Conservation (phyloP, 768 basidiomycete species). For the Tulasnella calospora region DNA sequence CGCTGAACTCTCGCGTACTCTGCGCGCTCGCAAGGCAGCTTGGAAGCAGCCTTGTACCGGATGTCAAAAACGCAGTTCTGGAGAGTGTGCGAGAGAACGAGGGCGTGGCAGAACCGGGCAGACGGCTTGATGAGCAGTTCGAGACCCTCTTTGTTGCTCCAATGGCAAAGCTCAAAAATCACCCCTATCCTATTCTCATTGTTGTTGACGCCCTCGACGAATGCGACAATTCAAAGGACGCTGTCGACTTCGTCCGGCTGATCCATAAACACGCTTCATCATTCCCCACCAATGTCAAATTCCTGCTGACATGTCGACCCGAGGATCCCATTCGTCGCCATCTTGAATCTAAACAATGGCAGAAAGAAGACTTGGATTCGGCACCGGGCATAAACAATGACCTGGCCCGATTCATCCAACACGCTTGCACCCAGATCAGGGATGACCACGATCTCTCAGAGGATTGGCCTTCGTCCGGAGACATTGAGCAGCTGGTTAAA, state of each 20-base stretch:
- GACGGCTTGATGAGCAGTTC: background rate
- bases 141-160: background rate
- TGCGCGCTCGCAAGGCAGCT: background rate
- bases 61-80: background rate
- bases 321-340: background rate
- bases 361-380: background rate
- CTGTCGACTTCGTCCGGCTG: background rate
- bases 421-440: background rate
- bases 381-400: too few species aligned
- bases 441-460: background rate
- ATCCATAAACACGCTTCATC: background rate
- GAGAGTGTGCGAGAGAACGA: background rate
- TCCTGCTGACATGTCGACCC: background rate
- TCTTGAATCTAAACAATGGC: background rate
- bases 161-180: background rate
- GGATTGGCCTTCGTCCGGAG: background rate
- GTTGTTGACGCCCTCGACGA: background rate
- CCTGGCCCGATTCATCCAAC: background rate
- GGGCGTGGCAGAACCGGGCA: background rate
- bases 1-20: background rate
- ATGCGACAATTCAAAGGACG: background rate
- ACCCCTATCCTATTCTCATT: background rate
- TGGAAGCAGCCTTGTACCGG: background rate
- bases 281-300: background rate
- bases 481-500: background rate